phyloP scores from a whole-genome alignment of 2,329 filamentous ascomycete genomes.

The Colletotrichum tofieldiae region DNA sequence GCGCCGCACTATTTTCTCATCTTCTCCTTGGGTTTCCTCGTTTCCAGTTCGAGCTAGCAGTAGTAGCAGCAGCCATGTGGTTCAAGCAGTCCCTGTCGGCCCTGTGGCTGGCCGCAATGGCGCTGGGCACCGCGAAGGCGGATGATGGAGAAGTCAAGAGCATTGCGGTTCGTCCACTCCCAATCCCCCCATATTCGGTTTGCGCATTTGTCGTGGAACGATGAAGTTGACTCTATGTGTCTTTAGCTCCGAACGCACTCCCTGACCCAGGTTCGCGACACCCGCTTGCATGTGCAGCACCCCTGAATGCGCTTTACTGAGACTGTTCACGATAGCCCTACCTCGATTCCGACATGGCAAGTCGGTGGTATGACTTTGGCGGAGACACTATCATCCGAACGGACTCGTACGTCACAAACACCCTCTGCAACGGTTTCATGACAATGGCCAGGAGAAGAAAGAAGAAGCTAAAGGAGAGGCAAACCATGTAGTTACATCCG shows the following conservation, averaged over 20 bases:
- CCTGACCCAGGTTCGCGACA: conserved; percentile 74
- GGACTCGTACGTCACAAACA: conserved; percentile 69
- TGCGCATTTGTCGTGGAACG: background rate
- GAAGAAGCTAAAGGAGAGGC: conserved; percentile 46
- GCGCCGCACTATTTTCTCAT: conserved; percentile 16
- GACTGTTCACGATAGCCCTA: conserved; percentile 77
- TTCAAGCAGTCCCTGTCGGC: conserved; percentile 62
- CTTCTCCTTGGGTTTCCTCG: conserved; percentile 29
- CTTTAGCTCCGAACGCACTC: conserved; percentile 88
- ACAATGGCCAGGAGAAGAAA: background rate
- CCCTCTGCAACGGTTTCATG: background rate
- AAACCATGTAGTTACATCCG: conserved; percentile 82
- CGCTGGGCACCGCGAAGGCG: conserved; percentile 65
- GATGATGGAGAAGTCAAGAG: conserved; percentile 64
- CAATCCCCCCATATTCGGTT: too few relatives aligned
- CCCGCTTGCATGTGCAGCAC: conserved; percentile 13
- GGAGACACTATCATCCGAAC: conserved; percentile 90
- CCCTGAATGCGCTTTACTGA: conserved; percentile 34
- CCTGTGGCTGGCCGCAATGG: conserved; percentile 65
- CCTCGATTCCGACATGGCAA: conserved; percentile 97
- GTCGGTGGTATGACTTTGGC: conserved; percentile 99
- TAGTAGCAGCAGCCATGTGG: conserved; percentile 59
- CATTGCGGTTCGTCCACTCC: conserved; percentile 61
- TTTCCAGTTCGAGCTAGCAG: conserved; percentile 26
- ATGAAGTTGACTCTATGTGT: conserved; percentile 42